Percentiles rank a stretch among this genome's conserved stretches.
phyloP scores from a whole-genome alignment of 2,329 filamentous ascomycete species.

The Periconia macrospinosa region DNA sequence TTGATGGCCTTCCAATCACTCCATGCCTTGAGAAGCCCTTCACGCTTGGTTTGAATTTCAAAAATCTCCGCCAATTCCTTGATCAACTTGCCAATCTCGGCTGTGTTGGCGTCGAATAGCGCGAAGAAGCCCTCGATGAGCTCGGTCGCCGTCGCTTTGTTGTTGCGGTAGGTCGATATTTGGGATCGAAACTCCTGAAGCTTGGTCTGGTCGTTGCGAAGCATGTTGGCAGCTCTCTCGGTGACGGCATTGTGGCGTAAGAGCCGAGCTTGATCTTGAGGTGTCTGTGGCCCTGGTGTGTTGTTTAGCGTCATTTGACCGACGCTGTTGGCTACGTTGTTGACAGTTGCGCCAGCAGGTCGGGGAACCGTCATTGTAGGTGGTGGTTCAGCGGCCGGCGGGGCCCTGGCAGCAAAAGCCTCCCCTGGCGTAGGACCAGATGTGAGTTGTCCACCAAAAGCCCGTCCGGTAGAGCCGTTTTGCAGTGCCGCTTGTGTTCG shows the following conservation, averaged over 20 bases:
- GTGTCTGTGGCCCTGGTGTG: conserved; percentile 48
- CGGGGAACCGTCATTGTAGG: conserved; percentile 44
- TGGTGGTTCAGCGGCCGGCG: conserved; percentile 41
- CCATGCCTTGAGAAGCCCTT: conserved; percentile 79
- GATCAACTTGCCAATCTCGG: conserved; percentile 83
- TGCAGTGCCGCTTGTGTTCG: conserved; percentile 85
- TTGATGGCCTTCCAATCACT: conserved; percentile 95
- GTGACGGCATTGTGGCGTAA: conserved; percentile 82
- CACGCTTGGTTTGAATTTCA: conserved; percentile 76
- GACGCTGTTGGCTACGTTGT: conserved; percentile 22
- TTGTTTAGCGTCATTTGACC: conserved; percentile 37
- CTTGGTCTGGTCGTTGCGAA: conserved; percentile 76
- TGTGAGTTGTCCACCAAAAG: conserved; percentile 85
- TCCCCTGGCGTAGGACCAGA: conserved; percentile 45
- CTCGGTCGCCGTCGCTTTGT: conserved; percentile 69
- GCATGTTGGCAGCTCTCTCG: conserved; percentile 78
- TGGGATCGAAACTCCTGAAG: conserved; percentile 75
- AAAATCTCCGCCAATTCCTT: conserved; percentile 92
- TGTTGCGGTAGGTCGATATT: conserved; percentile 76
- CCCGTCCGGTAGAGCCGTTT: conserved; percentile 74
- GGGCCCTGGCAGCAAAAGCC: conserved; percentile 51
- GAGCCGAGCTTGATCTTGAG: conserved; percentile 78
- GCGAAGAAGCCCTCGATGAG: conserved; percentile 87
- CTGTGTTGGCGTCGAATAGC: conserved; percentile 79
- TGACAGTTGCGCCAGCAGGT: conserved; percentile 20